These are phyloP conservation scores for Plasmodium malariae DNA, from an alignment of 169 alveolate genomes.

Conservation along the genomic window DNA sequence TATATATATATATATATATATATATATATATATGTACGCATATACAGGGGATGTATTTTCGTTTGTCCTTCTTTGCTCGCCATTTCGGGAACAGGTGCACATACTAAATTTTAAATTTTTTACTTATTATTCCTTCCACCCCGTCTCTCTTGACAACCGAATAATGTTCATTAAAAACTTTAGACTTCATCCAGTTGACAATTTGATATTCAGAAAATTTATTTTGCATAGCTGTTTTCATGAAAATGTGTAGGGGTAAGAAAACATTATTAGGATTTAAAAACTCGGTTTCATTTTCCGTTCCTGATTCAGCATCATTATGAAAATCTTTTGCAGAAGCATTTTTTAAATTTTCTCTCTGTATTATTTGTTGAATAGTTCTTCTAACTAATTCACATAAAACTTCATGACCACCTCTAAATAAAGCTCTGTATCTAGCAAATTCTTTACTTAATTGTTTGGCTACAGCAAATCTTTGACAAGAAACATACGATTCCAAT, in stretches of 20 bases:
- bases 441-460: constrained; percentile 89
- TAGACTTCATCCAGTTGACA: constrained; percentile 85
- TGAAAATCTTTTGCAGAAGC: constrained; percentile 76
- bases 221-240: constrained; percentile 82
- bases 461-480: constrained; percentile 96
- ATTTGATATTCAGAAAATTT: constrained; percentile 85
- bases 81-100: not conserved
- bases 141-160: constrained; percentile 78
- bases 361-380: constrained; percentile 83
- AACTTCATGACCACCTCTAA: constrained; percentile 90
- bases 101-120: constrained; percentile 59
- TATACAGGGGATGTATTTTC: not conserved
- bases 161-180: constrained; percentile 82
- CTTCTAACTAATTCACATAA: constrained; percentile 84
- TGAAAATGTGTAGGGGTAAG: constrained; percentile 73
- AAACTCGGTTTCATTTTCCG: constrained; percentile 68
- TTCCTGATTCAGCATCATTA: constrained; percentile 80
- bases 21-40: not conserved
- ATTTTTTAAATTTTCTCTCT: constrained; percentile 78
- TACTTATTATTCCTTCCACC: constrained; percentile 80
- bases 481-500: constrained; percentile 95
- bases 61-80: not conserved
- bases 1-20: not conserved
- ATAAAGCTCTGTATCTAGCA: constrained; percentile 88
- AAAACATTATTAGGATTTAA: constrained; percentile 76